Percentiles rank a stretch among this genome's conserved stretches.
Conservation (phyloP, 768 basidiomycete species). For the Clitopilus passeckerianus region DNA sequence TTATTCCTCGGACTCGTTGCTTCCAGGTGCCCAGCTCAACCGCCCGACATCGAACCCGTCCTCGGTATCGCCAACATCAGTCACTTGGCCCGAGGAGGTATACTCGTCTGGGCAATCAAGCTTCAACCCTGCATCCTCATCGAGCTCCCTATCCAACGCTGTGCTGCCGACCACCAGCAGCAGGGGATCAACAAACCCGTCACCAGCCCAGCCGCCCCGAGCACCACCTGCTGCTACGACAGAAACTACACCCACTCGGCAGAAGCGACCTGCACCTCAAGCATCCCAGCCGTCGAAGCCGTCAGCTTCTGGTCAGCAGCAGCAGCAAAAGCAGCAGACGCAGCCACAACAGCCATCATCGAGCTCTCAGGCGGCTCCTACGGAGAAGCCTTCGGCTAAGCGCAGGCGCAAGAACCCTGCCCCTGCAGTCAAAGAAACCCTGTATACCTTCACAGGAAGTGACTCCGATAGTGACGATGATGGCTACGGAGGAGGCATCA, state of each 20-base stretch:
- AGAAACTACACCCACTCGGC: not conserved
- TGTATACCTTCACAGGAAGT: slow-evolving; percentile 18
- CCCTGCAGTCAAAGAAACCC: slow-evolving; percentile 5
- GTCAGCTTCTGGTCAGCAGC: slow-evolving; percentile 2
- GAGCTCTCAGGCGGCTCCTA: no score
- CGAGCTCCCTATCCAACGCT: not conserved
- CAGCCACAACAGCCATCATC: not conserved
- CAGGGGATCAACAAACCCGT: not conserved
- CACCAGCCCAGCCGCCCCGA: not conserved
- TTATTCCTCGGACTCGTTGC: not conserved
- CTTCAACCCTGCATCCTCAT: not conserved
- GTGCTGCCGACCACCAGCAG: slow-evolving; percentile 1
- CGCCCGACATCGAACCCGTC: not conserved
- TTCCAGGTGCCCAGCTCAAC: not conserved
- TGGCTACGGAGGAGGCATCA: slow-evolving; percentile 33
- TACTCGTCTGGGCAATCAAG: slow-evolving; percentile 7
- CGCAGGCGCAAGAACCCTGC: slow-evolving; percentile 18
- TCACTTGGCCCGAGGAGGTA: slow-evolving; percentile 15
- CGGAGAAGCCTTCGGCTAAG: slow-evolving; percentile 11
- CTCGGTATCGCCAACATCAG: slow-evolving; percentile 14
- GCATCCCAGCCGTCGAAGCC: slow-evolving; percentile 1
- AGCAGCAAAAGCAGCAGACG: not conserved
- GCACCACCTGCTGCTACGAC: not conserved
- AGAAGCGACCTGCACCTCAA: not conserved
- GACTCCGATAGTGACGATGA: slow-evolving; percentile 39